Base-by-base conservation (phyloP, 2,329 filamentous ascomycete species). In the Colletotrichum theobromicola region DNA sequence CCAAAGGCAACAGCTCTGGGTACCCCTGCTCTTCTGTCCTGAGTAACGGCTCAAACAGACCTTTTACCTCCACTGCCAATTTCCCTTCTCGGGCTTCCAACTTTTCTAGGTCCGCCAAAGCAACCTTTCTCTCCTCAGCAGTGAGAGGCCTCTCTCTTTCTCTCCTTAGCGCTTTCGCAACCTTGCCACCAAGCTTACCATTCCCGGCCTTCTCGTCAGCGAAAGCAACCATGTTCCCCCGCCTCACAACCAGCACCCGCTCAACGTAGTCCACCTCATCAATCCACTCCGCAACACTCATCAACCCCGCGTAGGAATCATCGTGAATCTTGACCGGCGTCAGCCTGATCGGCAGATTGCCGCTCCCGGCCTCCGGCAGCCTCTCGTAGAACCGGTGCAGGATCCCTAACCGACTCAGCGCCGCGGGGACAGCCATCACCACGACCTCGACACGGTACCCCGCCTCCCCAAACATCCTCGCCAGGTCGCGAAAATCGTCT, bases 321-420 rank as follows among this genome's bases (percentile, higher is more conserved):
- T 88, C 84, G 66, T 89, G 87, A n/a, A 88, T 83, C 72, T 75
- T 79, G 18, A 78, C 78, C 5, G 87, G 87, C 50, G 87, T 88
- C 50, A 88, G 76, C 12, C 87, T 80, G 7, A 82, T 76, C 2
- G 85, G 85, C 53, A 88, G 60, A 3, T 79, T 78, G 7, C 81
- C 74, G 35, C 80, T 81, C 76, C 80, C 79, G 1, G 80, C 82
- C 78, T 85, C 85, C 1, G 82, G 82, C 70, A 82, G 61, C 15
- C 76, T 77, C 67, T 81, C 79, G 71, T 86, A 81, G 75, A 80
- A 88, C 34, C 87, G 80, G 7, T 82, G 80, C 76, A 88, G 67
- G 21, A 87, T 83, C 7, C 87, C 87, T 18, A 88, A 77, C 13
- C 85, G 79, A 75, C 85, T 87, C 60, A 87, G 80, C 30, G 81